Conservation (phyloP, 108 stramenopile species). For the Nitzschia sp. region DNA sequence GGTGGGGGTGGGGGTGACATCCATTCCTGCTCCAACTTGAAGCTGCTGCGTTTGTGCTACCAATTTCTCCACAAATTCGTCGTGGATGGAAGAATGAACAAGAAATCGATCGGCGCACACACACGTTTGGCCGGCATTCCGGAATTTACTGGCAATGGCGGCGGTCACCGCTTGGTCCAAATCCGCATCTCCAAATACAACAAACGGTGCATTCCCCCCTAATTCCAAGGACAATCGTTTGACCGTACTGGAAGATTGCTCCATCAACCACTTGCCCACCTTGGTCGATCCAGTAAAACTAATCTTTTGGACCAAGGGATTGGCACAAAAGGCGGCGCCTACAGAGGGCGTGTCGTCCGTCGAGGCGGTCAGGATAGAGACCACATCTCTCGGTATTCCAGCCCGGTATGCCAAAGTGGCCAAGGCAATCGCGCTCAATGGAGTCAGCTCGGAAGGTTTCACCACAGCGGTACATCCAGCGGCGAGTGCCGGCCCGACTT, state of each 20-base stretch:
- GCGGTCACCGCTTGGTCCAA: slow-evolving; percentile 80
- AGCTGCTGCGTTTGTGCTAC: slow-evolving; percentile 36
- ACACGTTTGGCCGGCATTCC: slow-evolving; percentile 95
- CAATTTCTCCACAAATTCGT: slow-evolving; percentile 70
- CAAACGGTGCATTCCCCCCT: slow-evolving; percentile 93
- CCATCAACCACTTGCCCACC: slow-evolving; percentile 86
- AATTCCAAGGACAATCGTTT: slow-evolving; percentile 82
- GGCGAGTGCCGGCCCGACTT: slow-evolving; percentile 88
- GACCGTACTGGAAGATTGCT: slow-evolving; percentile 61
- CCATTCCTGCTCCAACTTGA: slow-evolving; percentile 72
- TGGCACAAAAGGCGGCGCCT: slow-evolving; percentile 70
- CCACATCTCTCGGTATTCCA: slow-evolving; percentile 77
- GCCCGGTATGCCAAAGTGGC: slow-evolving; percentile 64
- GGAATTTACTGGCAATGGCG: slow-evolving; percentile 85
- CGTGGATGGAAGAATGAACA: slow-evolving; percentile 73
- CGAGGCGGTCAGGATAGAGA: slow-evolving; percentile 72
- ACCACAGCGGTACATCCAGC: slow-evolving; percentile 89
- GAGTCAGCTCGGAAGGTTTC: slow-evolving; percentile 90
- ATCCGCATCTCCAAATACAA: slow-evolving; percentile 94
- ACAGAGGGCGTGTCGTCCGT: slow-evolving; percentile 47
- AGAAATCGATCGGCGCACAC: slow-evolving; percentile 92
- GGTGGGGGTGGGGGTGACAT: slow-evolving; percentile 44
- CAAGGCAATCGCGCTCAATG: slow-evolving; percentile 83
- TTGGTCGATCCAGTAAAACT: slow-evolving; percentile 93
- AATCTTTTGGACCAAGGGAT: slow-evolving; percentile 78